Percentiles rank a stretch among this genome's conserved stretches.
phyloP scores from a whole-genome alignment of 768 basidiomycete species.

The Amanita fuliginea region DNA sequence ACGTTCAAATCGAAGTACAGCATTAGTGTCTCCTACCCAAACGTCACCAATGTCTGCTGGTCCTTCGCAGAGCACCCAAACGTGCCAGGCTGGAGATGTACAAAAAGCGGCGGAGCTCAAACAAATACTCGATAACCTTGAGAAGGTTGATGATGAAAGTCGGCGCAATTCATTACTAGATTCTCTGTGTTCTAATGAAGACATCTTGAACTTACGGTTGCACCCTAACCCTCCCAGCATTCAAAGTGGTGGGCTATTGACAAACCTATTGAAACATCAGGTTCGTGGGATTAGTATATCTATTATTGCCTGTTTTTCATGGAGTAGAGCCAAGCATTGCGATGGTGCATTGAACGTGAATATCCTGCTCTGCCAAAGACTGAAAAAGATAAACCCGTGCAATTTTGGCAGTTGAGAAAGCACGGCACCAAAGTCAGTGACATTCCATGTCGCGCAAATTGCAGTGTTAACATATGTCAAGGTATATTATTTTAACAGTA shows the following conservation, averaged over 20 bases:
- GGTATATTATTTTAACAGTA: slow-evolving; percentile 63
- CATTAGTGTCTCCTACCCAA: no score
- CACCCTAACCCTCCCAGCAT: slow-evolving; percentile 67
- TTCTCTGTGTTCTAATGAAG: slow-evolving; percentile 52
- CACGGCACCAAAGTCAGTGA: slow-evolving; percentile 38
- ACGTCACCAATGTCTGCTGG: not conserved
- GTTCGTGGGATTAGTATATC: slow-evolving; percentile 21
- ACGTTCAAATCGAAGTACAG: slow-evolving; percentile 19
- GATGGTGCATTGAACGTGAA: slow-evolving; percentile 80
- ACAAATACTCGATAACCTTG: slow-evolving; percentile 52
- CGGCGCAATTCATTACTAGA: slow-evolving; percentile 65
- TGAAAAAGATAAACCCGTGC: slow-evolving; percentile 63
- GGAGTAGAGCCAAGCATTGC: slow-evolving; percentile 63
- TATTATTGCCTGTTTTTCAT: not conserved
- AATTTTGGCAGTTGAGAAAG: slow-evolving; percentile 78
- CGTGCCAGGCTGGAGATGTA: slow-evolving; percentile 25
- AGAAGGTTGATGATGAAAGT: slow-evolving; percentile 70
- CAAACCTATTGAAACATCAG: slow-evolving; percentile 78
- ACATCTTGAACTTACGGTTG: slow-evolving; percentile 60
- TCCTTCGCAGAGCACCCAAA: not conserved
- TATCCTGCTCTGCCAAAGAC: slow-evolving; percentile 63
- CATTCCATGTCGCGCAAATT: not conserved
- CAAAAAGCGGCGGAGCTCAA: slow-evolving; percentile 57
- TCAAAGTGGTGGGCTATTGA: slow-evolving; percentile 50
- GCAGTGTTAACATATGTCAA: slow-evolving; percentile 12